phyloP scores from a whole-genome alignment of 1,284 basidiomycete species.

The Cryptococcus sp. region DNA sequence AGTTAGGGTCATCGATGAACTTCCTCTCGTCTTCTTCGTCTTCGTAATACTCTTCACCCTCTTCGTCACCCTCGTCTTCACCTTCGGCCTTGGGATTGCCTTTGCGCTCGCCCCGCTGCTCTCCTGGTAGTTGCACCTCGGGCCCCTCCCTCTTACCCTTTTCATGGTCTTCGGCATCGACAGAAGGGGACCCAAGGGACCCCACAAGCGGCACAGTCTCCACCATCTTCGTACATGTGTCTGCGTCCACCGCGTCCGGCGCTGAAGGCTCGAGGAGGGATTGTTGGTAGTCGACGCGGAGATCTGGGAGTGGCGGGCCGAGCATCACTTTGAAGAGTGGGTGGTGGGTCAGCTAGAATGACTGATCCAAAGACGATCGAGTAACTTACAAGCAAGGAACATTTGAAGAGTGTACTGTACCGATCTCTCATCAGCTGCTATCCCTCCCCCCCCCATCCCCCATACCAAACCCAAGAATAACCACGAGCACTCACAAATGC shows the following conservation, averaged over 20 bases:
- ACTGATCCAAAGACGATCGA: no score
- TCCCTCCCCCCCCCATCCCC: no score
- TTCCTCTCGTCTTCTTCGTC: conserved; percentile 5
- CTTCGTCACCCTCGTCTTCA: conserved; percentile 5
- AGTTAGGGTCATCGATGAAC: conserved; percentile 8
- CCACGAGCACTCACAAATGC: conserved; percentile 30
- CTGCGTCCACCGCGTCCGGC: neutral
- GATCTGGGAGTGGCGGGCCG: conserved; percentile 18
- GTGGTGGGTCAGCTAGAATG: no score
- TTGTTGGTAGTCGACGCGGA: conserved; percentile 21
- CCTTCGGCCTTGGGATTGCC: neutral
- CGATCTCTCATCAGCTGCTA: neutral
- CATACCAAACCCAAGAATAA: no score
- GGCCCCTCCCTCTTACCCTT: neutral
- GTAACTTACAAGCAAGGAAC: conserved; percentile 22
- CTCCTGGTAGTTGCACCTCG: neutral
- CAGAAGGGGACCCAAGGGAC: neutral
- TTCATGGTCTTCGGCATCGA: conserved; percentile 7
- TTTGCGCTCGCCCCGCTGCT: neutral
- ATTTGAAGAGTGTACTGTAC: conserved; percentile 26
- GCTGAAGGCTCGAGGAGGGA: neutral
- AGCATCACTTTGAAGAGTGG: conserved; percentile 17
- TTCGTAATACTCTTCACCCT: neutral
- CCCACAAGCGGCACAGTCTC: conserved; percentile 2
- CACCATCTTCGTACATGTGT: neutral